Percentiles rank a stretch among this genome's conserved stretches.
These are phyloP conservation scores for Ophiostoma tasmaniense DNA, from an alignment of 2,329 filamentous ascomycete genomes.

Conservation along the genomic window DNA sequence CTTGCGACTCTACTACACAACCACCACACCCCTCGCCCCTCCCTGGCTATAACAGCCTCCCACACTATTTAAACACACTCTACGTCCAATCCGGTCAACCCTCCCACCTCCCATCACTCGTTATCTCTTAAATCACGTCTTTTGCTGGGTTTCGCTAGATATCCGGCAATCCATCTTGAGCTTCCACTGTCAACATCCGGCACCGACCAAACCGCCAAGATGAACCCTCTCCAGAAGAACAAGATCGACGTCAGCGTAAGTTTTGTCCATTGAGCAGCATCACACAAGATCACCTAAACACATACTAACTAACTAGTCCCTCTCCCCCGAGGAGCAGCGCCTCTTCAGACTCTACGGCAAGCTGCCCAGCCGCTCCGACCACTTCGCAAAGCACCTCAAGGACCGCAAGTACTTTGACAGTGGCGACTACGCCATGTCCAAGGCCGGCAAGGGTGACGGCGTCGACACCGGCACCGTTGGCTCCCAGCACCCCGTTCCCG, in stretches of 20 bases:
- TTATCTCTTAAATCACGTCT: background rate
- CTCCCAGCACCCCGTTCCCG: conserved; percentile 86
- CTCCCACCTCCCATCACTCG: background rate
- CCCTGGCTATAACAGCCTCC: background rate
- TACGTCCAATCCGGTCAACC: background rate
- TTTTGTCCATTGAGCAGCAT: background rate
- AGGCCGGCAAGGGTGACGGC: conserved; percentile 92
- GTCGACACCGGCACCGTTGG: conserved; percentile 90
- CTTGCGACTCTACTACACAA: background rate
- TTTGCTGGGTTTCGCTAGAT: background rate
- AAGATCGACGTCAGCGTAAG: conserved; percentile 93
- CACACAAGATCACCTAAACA: background rate
- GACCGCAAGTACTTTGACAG: conserved; percentile 99
- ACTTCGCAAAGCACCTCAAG: conserved; percentile 97
- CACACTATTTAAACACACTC: background rate
- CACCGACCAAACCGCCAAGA: background rate
- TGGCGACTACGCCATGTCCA: conserved; percentile 91
- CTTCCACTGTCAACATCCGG: background rate
- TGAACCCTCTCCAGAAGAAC: conserved; percentile 98
- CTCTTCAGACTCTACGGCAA: conserved; percentile 97
- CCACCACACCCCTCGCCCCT: background rate
- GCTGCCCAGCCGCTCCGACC: conserved; percentile 89
- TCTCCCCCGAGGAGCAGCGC: conserved; percentile 90
- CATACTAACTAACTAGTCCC: conserved; percentile 48
- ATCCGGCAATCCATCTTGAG: background rate